These are phyloP conservation scores for Linum usitatissimum DNA, from an alignment of 345 rosid genomes.

Conservation along the genomic window DNA sequence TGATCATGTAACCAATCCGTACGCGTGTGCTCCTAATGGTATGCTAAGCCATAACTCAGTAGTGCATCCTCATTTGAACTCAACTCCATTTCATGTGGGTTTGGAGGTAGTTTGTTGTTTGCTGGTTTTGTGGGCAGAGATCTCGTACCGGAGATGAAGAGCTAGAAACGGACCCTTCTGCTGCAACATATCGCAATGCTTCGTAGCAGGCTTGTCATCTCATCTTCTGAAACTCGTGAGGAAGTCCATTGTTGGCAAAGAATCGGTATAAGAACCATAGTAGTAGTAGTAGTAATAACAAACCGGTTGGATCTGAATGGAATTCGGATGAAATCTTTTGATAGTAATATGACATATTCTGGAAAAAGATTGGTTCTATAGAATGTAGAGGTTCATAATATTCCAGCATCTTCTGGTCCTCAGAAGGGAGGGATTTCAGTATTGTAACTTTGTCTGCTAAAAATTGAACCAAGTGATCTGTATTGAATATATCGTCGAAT, in stretches of 20 bases:
- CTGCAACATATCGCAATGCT: background rate
- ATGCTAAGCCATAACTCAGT: too few relatives aligned
- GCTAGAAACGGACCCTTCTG: background rate
- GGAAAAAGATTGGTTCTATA: background rate
- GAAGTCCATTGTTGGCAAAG: background rate
- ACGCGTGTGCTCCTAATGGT: too few relatives aligned
- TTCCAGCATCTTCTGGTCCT: too few relatives aligned
- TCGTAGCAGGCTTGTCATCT: background rate
- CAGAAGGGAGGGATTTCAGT: slow-evolving; percentile 1
- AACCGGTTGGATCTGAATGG: too few relatives aligned
- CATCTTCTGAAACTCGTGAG: background rate
- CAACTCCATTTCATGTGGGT: too few relatives aligned
- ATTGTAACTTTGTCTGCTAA: background rate
- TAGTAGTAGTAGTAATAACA: too few relatives aligned
- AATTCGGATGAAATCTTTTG: background rate
- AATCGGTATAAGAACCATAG: too few relatives aligned
- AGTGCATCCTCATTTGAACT: too few relatives aligned
- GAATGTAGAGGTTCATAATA: background rate
- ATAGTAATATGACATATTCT: background rate
- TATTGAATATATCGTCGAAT: slow-evolving; percentile 1
- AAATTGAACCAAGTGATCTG: background rate
- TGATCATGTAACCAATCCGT: too few relatives aligned
- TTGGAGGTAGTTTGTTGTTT: too few relatives aligned
- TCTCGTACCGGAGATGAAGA: background rate
- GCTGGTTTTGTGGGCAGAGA: too few relatives aligned